Conservation (phyloP, 768 basidiomycete genomes). For the Pleurotus giganteus region DNA sequence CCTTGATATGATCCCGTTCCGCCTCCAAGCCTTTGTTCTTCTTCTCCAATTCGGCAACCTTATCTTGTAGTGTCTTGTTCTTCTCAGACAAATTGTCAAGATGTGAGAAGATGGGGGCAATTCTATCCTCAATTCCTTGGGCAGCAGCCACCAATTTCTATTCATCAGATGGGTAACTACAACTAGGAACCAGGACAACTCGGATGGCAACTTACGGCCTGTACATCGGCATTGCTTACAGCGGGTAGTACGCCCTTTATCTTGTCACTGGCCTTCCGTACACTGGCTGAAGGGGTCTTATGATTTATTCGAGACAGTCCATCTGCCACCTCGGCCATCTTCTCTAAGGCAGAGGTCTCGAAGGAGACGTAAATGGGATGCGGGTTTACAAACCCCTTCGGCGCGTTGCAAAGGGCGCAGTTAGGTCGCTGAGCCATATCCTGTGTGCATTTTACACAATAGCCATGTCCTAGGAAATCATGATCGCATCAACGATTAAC, state of each 20-base stretch:
- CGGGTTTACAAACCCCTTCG: neutral
- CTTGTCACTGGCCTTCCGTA: slow-evolving; percentile 1
- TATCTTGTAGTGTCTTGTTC: neutral
- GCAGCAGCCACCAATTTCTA: slow-evolving; percentile 1
- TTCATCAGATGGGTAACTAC: neutral
- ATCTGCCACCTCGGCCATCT: slow-evolving; percentile 4
- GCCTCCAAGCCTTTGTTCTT: neutral
- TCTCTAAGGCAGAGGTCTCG: neutral
- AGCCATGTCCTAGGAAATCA: neutral
- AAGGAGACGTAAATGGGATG: slow-evolving; percentile 5
- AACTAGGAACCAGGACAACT: neutral
- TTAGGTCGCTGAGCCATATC: neutral
- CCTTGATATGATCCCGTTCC: neutral
- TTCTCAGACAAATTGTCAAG: neutral
- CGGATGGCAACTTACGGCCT: neutral
- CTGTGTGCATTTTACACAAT: neutral
- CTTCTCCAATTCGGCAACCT: neutral
- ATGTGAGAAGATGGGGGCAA: neutral
- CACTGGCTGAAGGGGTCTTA: neutral
- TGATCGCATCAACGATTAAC: neutral
- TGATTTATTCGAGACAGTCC: neutral
- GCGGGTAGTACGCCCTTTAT: neutral
- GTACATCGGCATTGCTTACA: neutral
- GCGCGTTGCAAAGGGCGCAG: slow-evolving; percentile 2
- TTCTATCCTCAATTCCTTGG: neutral